Base-by-base conservation (phyloP, 345 rosid species). In the Citrus reticulata region DNA sequence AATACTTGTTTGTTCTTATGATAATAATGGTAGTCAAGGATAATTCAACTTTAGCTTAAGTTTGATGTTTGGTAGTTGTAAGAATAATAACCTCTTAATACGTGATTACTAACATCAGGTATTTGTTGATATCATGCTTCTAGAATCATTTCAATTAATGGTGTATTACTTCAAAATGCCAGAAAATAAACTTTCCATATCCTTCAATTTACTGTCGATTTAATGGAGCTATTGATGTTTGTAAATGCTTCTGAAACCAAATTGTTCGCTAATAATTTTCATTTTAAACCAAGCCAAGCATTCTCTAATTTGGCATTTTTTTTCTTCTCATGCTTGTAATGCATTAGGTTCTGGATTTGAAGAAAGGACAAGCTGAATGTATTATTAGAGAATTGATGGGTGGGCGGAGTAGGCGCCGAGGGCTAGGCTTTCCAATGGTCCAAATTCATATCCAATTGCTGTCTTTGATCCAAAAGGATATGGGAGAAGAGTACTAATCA, bases 321-420 rank as follows among this genome's bases (percentile, higher is more conserved):
- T 35, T 70, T 14, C 24, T 64, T 76, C 19, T 78, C 20, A 27
- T 76, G 35, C 20, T 78, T 81, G 37, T 42, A 70, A 49, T 88
- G 62, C 11, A 34, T 76, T 64, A 94, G 99, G 93, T 82, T 78
- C 85, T 96, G 78, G 86, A 83, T 81, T 61, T 96, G 82, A 89
- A 85, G 84, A 89, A 91, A 83, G 97, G 93, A 70, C 91, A 91
- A 84, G 86, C 94, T 81, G 90, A 90, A 77, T 81, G 87, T 77
- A 85, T 91, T 67, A 65, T 96, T 58, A 86, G 89, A 67, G 98
- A 93, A 85, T 68, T 96, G 70, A 70, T 87, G 32, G 78, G 81
- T 19, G 90, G 89, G 72, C 74, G 89, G 76, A 81, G 83, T 78
- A 89, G 79, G 60, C 91, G 90, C 68, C 82, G 86, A 73, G 84